Evolutionary conservation across 495 filamentous ascomycete genomes (phyloP), one percentile per base, ranked within the genome.

Genomic region (Neurospora africana): DNA sequence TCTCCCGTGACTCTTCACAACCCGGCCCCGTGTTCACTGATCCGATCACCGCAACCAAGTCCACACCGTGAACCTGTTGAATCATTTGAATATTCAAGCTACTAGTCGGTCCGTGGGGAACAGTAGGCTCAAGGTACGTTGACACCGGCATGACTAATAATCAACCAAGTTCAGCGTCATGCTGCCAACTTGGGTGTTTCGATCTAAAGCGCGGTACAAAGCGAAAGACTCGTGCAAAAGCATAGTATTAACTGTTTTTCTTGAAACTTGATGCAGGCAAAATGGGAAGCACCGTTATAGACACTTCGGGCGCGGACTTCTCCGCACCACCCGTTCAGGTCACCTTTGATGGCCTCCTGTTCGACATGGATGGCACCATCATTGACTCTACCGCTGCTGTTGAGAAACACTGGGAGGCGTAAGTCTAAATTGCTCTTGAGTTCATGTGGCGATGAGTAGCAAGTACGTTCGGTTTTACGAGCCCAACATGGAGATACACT

Each of bases 341-440:
- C 75, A 82, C 85, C 19, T 96, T 95, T 76, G 86, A 90, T 76
- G 94, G 91, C 10, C 80, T 97, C 37, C 87, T 98, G 5, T 97
- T 97, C 75, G 95, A 98, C 81, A 94, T 97, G 87, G 94, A 96
- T 76, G 93, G 91, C 36, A 93, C 91, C 65, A 93, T 93, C 73
- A 90, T 93, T 73, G 91, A 94, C 75, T 92, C 90, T 8, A 94
- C 92, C 2, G 80, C 84, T 44, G 95, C 95, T 15, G 94, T 99
- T 43, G 88, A 93, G 70, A 97, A 97, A 80, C 91, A 97, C 81
- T 99, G 95, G 95, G 86, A 92, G 74, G 86, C 87, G 92, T 94
- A 82, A 84, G 87, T 61, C 15, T 15, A 9, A 30, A 4, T 17
- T 33, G 21, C 44, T 30, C 7, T 17, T 4, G 17, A 1, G 21